A percentile compares a stretch with the other conserved stretches of the same genome.
phyloP scores from a whole-genome alignment of 148 eudicot genomes.

The Fagopyrum tataricum region DNA sequence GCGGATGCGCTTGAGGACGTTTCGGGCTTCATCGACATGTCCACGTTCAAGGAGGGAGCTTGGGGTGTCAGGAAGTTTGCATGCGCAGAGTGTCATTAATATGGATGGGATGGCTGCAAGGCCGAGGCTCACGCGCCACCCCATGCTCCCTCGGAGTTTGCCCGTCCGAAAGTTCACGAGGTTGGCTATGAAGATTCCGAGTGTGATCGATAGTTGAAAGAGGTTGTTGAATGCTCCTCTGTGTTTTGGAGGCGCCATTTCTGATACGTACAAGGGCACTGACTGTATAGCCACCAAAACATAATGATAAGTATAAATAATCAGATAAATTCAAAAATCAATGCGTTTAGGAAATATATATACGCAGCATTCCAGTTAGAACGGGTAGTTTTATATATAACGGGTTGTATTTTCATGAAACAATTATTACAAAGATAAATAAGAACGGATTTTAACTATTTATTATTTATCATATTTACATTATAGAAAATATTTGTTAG shows the following conservation, averaged over 20 bases:
- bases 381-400: too few species aligned
- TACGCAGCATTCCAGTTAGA: too few species aligned
- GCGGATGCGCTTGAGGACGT: constrained; percentile 39
- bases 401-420: too few species aligned
- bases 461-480: too few species aligned
- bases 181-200: constrained; percentile 35
- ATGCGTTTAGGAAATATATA: too few species aligned
- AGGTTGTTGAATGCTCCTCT: constrained; percentile 30
- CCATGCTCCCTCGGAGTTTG: constrained; percentile 44
- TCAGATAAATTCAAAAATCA: too few species aligned
- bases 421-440: too few species aligned
- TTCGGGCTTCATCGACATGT: constrained; percentile 33
- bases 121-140: constrained; percentile 71
- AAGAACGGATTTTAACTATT: too few species aligned
- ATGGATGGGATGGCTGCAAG: constrained; percentile 71
- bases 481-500: too few species aligned
- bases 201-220: constrained; percentile 36
- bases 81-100: constrained; percentile 47
- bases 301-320: too few species aligned
- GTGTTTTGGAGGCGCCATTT: constrained; percentile 41
- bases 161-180: constrained; percentile 59
- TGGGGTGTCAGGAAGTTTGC: constrained; percentile 72
- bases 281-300: constrained; percentile 22
- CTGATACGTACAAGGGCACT: constrained; percentile 53
- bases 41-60: constrained; percentile 74